phyloP scores from a whole-genome alignment of 352 stramenopile genomes.

The Globisporangium heterothallicum region DNA sequence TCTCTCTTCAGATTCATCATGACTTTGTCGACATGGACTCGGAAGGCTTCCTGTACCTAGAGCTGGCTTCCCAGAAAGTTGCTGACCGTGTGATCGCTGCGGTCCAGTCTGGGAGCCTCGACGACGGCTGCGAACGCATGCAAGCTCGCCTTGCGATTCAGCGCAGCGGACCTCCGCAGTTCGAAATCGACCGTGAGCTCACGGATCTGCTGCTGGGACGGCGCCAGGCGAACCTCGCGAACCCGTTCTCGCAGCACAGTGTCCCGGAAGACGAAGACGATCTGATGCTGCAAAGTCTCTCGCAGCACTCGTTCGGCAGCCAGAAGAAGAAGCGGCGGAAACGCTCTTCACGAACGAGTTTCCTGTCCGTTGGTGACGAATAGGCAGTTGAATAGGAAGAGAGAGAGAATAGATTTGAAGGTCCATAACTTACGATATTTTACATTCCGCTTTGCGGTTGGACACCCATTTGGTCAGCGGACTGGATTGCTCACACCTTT shows the following conservation, averaged over 20 bases:
- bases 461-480: too few species aligned
- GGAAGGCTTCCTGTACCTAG: conserved; percentile 67
- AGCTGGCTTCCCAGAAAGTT: conserved; percentile 30
- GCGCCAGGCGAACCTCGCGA: conserved; percentile 19
- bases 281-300: conserved; percentile 71
- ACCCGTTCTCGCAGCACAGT: conserved; percentile 49
- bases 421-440: conserved; percentile 4
- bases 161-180: conserved; percentile 26
- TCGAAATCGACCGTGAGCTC: conserved; percentile 28
- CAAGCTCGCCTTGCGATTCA: conserved; percentile 33
- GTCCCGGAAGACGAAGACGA: conserved; percentile 52
- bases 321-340: conserved; percentile 5
- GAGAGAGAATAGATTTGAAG: too few species aligned
- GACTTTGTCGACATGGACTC: conserved; percentile 54
- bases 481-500: not conserved
- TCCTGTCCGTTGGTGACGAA: conserved; percentile 6
- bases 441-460: not conserved
- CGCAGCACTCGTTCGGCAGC: conserved; percentile 42
- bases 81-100: conserved; percentile 35
- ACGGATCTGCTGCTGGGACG: conserved; percentile 51
- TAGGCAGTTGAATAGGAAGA: too few species aligned
- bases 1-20: conserved; percentile 44
- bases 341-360: too few species aligned
- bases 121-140: conserved; percentile 30
- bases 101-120: conserved; percentile 16